Evolutionary conservation across 2,329 filamentous ascomycete genomes (phyloP).

Genomic region (Camptophora hylomeconis): DNA sequence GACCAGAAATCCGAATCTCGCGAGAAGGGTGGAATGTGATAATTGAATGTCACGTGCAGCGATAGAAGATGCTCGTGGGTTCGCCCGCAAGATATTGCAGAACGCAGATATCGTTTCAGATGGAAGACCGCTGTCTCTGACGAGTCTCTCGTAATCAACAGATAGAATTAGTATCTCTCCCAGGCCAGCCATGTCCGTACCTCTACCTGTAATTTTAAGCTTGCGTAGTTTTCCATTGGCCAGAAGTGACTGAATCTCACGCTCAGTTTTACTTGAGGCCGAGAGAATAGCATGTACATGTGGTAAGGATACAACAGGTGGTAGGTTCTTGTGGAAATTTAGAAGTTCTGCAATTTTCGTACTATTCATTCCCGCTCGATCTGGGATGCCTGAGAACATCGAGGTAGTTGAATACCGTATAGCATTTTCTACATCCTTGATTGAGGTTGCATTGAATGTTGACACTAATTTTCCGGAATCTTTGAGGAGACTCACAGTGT

Average conservation of each 20-base stretch:
- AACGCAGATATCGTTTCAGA: slow-evolving; percentile 10
- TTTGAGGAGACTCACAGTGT: slow-evolving; percentile 27
- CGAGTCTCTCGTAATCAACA: slow-evolving; percentile 37
- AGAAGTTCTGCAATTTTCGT: slow-evolving; percentile 46
- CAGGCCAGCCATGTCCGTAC: slow-evolving; percentile 40
- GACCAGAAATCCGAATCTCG: slow-evolving; percentile 42
- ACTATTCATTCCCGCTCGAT: slow-evolving; percentile 48
- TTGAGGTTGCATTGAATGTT: slow-evolving; percentile 33
- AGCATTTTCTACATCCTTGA: slow-evolving; percentile 38
- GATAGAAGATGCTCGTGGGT: slow-evolving; percentile 35
- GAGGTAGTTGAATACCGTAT: slow-evolving; percentile 38
- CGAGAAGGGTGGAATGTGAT: slow-evolving; percentile 35
- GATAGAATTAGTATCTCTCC: slow-evolving; percentile 46
- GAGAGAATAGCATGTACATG: slow-evolving; percentile 46
- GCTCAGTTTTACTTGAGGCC: slow-evolving; percentile 45
- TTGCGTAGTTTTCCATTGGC: slow-evolving; percentile 39
- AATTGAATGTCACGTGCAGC: slow-evolving; percentile 31
- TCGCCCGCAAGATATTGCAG: slow-evolving; percentile 28
- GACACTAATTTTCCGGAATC: slow-evolving; percentile 39
- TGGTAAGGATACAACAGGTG: slow-evolving; percentile 45
- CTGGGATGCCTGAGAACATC: slow-evolving; percentile 46
- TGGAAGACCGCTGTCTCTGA: slow-evolving; percentile 21
- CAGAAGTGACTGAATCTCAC: slow-evolving; percentile 43
- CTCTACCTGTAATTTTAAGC: slow-evolving; percentile 43
- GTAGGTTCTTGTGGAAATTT: slow-evolving; percentile 41